Percentiles rank a stretch among this genome's conserved stretches.
Evolutionary conservation across 2,329 filamentous ascomycete genomes (phyloP).

Genomic region (Pleoardoris graminearum): DNA sequence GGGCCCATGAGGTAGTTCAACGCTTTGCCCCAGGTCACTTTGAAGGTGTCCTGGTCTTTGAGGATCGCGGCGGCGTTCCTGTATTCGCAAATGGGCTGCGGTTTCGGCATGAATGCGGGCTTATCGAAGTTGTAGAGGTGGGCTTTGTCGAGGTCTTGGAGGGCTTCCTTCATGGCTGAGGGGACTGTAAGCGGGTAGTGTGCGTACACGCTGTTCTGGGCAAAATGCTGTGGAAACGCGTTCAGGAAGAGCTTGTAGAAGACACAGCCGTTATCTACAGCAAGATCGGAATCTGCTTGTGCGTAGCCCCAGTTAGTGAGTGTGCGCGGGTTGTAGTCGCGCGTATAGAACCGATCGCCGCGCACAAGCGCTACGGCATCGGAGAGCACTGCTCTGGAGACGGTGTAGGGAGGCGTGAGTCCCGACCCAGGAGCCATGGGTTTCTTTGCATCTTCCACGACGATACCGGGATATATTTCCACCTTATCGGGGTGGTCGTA

Average conservation of each 20-base stretch:
- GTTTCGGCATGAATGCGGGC: conserved; percentile 55
- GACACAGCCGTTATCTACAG: conserved; percentile 77
- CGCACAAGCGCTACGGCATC: conserved; percentile 79
- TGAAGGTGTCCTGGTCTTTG: conserved; percentile 64
- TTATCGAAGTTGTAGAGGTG: conserved; percentile 71
- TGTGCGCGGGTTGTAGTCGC: conserved; percentile 70
- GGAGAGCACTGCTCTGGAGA: conserved; percentile 74
- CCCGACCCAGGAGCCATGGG: conserved; percentile 71
- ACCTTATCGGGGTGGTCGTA: conserved; percentile 80
- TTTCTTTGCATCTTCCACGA: conserved; percentile 74
- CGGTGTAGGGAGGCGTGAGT: conserved; percentile 74
- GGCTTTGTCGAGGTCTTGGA: conserved; percentile 67
- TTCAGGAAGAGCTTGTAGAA: conserved; percentile 83
- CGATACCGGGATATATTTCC: conserved; percentile 78
- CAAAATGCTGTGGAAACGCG: conserved; percentile 80
- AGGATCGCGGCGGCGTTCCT: conserved; percentile 66
- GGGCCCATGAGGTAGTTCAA: conserved; percentile 66
- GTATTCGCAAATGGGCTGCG: conserved; percentile 61
- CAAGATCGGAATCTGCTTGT: conserved; percentile 72
- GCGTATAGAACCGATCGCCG: conserved; percentile 76
- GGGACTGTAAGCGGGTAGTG: conserved; percentile 77
- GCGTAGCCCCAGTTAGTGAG: conserved; percentile 85
- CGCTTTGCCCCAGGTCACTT: conserved; percentile 65
- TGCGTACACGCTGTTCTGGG: conserved; percentile 75
- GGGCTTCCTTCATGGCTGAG: conserved; percentile 70